Conservation (phyloP, 1,139 yeast genomes). For the Suhomyces panamericanus region DNA sequence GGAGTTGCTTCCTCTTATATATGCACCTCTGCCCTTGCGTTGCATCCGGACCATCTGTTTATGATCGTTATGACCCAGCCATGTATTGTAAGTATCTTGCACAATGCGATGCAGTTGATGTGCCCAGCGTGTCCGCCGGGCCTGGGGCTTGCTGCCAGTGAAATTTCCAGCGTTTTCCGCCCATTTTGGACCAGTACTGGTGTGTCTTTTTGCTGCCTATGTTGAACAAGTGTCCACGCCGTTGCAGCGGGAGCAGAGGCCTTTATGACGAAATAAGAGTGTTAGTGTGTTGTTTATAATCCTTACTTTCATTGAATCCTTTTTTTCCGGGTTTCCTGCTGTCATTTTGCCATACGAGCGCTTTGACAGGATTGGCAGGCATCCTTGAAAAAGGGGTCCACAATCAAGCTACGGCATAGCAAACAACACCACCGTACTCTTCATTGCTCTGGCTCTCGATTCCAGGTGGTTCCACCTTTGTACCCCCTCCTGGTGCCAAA, state of each 20-base stretch:
- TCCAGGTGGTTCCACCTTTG: too few species aligned
- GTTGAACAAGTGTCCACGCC: not conserved
- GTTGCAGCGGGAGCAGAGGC: not conserved
- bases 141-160: not conserved
- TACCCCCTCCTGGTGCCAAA: not conserved
- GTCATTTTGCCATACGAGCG: not conserved
- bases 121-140: not conserved
- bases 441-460: too few species aligned
- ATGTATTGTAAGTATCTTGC: conserved; percentile 12
- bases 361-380: too few species aligned
- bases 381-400: too few species aligned
- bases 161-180: not conserved
- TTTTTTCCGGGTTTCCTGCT: not conserved
- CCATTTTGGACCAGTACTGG: not conserved
- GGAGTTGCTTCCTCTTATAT: conserved; percentile 3
- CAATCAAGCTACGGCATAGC: too few species aligned
- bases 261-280: not conserved
- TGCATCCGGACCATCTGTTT: not conserved
- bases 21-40: conserved; percentile 2
- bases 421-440: too few species aligned
- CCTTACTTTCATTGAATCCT: too few species aligned
- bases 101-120: not conserved
- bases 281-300: not conserved
- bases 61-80: conserved; percentile 13
- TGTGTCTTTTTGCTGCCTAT: too few species aligned